Conservation (phyloP, 805 yeast genomes). For the Metschnikowia noctiluminum region DNA sequence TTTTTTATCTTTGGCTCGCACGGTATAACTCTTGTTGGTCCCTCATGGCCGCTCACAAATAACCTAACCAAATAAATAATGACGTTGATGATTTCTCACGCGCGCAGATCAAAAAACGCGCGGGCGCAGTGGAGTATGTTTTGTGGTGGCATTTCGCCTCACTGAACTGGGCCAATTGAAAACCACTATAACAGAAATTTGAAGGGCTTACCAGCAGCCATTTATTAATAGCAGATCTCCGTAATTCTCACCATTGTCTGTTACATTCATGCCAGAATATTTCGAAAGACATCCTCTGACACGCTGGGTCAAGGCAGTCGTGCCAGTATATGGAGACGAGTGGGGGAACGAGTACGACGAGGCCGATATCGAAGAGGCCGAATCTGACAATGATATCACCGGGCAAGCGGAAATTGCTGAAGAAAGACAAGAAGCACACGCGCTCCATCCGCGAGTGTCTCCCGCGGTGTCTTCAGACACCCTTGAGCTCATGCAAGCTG, state of each 20-base stretch:
- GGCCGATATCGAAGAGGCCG: slow-evolving; percentile 4
- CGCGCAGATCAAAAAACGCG: background rate
- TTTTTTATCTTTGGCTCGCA: too few species aligned
- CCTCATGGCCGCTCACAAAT: too few species aligned
- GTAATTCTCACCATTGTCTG: background rate
- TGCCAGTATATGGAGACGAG: slow-evolving; percentile 41
- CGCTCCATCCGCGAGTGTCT: too few species aligned
- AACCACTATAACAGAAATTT: background rate
- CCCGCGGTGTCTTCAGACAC: too few species aligned
- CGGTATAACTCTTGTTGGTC: too few species aligned
- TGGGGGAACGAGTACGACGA: slow-evolving; percentile 39
- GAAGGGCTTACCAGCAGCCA: background rate
- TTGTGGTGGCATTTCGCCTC: slow-evolving; percentile 9
- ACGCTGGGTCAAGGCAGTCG: slow-evolving; percentile 42
- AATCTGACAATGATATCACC: slow-evolving; percentile 8
- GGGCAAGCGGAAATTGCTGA: slow-evolving; percentile 21
- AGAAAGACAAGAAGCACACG: background rate
- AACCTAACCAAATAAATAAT: too few species aligned
- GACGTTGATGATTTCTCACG: too few species aligned
- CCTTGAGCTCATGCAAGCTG: background rate
- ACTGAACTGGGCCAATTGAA: background rate
- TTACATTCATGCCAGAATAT: slow-evolving; percentile 26
- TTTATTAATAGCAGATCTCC: too few species aligned
- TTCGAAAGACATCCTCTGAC: slow-evolving; percentile 43
- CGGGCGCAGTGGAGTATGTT: slow-evolving; percentile 7